These are phyloP conservation scores for Fusarium piperis DNA, from an alignment of 2,329 filamentous ascomycete species.

Conservation along the genomic window DNA sequence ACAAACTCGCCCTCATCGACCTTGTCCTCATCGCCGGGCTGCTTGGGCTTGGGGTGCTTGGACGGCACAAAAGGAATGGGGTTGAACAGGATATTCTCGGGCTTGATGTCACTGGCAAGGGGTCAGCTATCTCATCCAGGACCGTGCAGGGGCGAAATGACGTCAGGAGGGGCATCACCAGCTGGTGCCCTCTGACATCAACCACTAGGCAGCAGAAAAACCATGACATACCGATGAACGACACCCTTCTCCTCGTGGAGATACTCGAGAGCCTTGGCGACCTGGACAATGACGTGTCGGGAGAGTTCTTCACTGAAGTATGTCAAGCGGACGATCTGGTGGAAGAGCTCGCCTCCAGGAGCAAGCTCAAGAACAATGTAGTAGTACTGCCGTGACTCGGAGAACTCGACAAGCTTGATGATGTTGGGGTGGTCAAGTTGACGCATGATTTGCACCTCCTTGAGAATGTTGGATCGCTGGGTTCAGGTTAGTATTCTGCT, in stretches of 20 bases:
- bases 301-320: constrained; percentile 98
- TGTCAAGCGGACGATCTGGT: constrained; percentile 96
- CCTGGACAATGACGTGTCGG: constrained; percentile 92
- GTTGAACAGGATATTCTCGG: constrained; percentile 94
- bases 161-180: constrained; percentile 43
- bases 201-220: background rate
- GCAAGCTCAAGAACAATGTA: constrained; percentile 97
- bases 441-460: constrained; percentile 99
- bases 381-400: constrained; percentile 93
- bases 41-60: constrained; percentile 80
- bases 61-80: constrained; percentile 84
- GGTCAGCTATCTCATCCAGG: constrained; percentile 32
- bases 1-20: constrained; percentile 95
- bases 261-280: constrained; percentile 93
- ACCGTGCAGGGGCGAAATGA: constrained; percentile 36
- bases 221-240: constrained; percentile 83
- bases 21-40: constrained; percentile 95
- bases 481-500: constrained; percentile 41
- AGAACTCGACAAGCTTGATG: constrained; percentile 91
- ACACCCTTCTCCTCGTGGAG: constrained; percentile 94
- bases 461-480: constrained; percentile 97
- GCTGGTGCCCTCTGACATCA: constrained; percentile 1
- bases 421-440: constrained; percentile 97
- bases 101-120: constrained; percentile 86
- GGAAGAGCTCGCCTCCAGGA: constrained; percentile 95